phyloP scores from a whole-genome alignment of 768 basidiomycete genomes.

The Sporobolomyces pararoseus region DNA sequence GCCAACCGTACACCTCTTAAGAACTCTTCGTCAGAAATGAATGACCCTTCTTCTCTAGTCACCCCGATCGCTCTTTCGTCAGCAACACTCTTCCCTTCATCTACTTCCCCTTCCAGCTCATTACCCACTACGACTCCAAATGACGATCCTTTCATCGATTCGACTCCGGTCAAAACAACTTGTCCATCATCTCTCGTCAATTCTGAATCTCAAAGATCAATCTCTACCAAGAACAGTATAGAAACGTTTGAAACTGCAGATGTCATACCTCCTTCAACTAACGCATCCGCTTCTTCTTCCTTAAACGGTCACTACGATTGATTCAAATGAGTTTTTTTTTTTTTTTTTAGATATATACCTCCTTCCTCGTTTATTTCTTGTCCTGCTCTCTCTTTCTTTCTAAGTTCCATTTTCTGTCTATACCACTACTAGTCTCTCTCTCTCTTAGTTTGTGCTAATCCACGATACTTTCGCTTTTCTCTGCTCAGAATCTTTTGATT shows the following conservation, averaged over 20 bases:
- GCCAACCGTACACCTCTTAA: background rate
- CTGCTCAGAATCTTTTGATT: too few relatives aligned
- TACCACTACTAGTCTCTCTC: too few relatives aligned
- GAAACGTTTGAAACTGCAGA: slow-evolving; percentile 13
- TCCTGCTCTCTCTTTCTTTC: too few relatives aligned
- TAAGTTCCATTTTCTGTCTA: too few relatives aligned
- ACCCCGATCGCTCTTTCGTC: slow-evolving; percentile 1
- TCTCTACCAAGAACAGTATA: slow-evolving; percentile 3
- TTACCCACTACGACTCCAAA: background rate
- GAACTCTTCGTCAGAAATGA: background rate
- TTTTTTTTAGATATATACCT: too few relatives aligned
- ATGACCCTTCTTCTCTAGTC: background rate
- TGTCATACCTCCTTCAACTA: background rate
- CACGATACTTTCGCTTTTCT: too few relatives aligned
- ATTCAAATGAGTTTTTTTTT: too few relatives aligned
- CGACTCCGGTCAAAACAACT: slow-evolving; percentile 4
- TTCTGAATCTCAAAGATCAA: background rate
- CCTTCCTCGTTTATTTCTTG: too few relatives aligned
- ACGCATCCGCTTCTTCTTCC: background rate
- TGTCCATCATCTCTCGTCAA: background rate
- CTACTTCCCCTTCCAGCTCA: background rate
- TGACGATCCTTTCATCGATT: slow-evolving; percentile 11
- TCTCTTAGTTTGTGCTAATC: too few relatives aligned
- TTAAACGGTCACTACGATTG: background rate
- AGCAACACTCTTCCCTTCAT: background rate